phyloP scores from a whole-genome alignment of 1,139 yeast genomes.

The Yamadazyma diospyri region DNA sequence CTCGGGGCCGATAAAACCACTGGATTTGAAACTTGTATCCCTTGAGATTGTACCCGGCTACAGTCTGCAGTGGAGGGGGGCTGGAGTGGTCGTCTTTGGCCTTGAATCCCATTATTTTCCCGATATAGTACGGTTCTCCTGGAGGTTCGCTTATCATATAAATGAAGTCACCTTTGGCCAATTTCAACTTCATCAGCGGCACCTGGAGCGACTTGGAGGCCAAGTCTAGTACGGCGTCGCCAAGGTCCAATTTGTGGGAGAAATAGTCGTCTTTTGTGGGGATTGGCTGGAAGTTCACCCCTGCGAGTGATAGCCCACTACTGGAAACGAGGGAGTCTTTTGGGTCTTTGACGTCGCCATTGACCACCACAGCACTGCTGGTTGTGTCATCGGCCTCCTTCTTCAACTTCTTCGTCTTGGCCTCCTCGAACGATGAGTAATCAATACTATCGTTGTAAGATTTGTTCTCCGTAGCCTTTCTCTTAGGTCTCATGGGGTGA shows the following conservation, averaged over 20 bases:
- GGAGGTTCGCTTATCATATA: conserved; percentile 92
- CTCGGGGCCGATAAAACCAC: conserved; percentile 92
- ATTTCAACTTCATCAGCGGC: conserved; percentile 17
- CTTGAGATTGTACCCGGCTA: conserved; percentile 32
- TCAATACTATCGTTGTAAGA: conserved; percentile 39
- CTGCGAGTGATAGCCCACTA: conserved; percentile 24
- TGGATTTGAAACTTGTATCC: conserved; percentile 67
- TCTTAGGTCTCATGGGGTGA: conserved; percentile 31
- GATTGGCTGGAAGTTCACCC: conserved; percentile 27
- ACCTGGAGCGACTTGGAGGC: conserved; percentile 28
- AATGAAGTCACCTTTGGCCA: conserved; percentile 61
- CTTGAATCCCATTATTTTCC: conserved; percentile 76
- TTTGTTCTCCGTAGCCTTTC: conserved; percentile 45
- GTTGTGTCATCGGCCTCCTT: no score
- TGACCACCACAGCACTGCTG: neutral
- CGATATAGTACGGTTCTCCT: conserved; percentile 91
- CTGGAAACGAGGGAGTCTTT: neutral
- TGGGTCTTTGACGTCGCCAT: neutral
- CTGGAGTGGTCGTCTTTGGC: conserved; percentile 17
- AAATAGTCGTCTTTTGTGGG: conserved; percentile 31
- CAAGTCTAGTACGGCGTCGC: conserved; percentile 34
- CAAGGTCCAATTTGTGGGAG: conserved; percentile 32
- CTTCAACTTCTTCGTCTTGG: conserved; percentile 4
- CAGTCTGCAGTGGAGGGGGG: conserved; percentile 4
- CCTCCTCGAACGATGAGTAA: conserved; percentile 29